phyloP scores from a whole-genome alignment of 2,329 filamentous ascomycete genomes.

The Alternaria gaisen region DNA sequence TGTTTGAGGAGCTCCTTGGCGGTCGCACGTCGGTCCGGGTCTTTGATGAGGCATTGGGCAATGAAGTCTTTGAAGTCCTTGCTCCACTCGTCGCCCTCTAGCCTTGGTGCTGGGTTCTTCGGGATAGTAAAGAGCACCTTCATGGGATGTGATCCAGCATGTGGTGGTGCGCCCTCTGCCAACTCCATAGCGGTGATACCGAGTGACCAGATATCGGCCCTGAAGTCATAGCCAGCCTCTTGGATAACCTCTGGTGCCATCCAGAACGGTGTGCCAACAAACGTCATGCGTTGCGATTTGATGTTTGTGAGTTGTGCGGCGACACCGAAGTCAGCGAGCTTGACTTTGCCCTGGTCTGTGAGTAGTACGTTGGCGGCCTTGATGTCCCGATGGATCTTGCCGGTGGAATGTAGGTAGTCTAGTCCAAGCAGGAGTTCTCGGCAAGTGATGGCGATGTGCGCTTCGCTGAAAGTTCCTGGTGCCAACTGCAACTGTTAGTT shows the following conservation, averaged over 20 bases:
- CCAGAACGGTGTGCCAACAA: slow-evolving; percentile 99
- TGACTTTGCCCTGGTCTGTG: slow-evolving; percentile 89
- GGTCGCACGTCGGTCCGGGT: slow-evolving; percentile 82
- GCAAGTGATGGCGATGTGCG: slow-evolving; percentile 92
- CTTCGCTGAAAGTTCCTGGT: slow-evolving; percentile 86
- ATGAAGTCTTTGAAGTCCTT: slow-evolving; percentile 95
- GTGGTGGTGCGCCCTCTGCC: slow-evolving; percentile 90
- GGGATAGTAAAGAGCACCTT: slow-evolving; percentile 97
- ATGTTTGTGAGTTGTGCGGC: slow-evolving; percentile 97
- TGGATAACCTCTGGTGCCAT: slow-evolving; percentile 99
- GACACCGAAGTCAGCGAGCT: slow-evolving; percentile 96
- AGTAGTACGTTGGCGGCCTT: slow-evolving; percentile 96
- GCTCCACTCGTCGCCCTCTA: slow-evolving; percentile 83
- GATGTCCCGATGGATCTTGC: slow-evolving; percentile 96
- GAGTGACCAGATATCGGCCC: slow-evolving; percentile 96
- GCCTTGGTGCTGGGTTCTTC: slow-evolving; percentile 82
- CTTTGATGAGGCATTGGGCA: slow-evolving; percentile 88
- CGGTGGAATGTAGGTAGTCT: slow-evolving; percentile 91
- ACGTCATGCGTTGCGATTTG: slow-evolving; percentile 96
- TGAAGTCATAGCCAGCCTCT: slow-evolving; percentile 96
- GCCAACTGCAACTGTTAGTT: slow-evolving; percentile 70
- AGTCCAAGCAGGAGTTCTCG: slow-evolving; percentile 88
- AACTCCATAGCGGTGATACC: slow-evolving; percentile 94
- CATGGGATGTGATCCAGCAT: slow-evolving; percentile 97
- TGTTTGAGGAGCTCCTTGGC: slow-evolving; percentile 89